phyloP scores from a whole-genome alignment of 2,329 filamentous ascomycete species.

The Venturiaceae sp. region DNA sequence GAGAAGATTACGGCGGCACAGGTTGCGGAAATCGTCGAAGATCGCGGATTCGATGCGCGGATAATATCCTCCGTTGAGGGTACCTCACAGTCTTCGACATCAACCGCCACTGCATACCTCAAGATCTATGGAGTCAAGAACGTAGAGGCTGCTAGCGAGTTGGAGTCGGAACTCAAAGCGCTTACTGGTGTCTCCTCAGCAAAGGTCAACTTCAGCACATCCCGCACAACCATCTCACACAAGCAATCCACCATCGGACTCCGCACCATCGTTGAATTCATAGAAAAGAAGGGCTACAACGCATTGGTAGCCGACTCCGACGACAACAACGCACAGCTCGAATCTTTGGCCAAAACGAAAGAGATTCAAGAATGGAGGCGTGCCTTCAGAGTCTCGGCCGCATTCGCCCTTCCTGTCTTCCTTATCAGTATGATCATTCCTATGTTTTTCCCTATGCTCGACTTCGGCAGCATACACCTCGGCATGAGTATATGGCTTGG shows the following conservation, averaged over 20 bases:
- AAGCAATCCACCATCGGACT: constrained; percentile 65
- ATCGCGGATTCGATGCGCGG: constrained; percentile 77
- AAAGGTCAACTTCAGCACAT: constrained; percentile 62
- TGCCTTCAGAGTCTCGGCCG: constrained; percentile 67
- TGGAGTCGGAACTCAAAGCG: constrained; percentile 59
- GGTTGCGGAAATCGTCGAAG: constrained; percentile 77
- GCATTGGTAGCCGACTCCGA: constrained; percentile 83
- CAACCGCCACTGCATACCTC: constrained; percentile 58
- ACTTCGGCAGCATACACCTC: constrained; percentile 64
- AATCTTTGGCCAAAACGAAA: constrained; percentile 90
- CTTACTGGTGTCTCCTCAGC: constrained; percentile 66
- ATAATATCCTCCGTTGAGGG: constrained; percentile 68
- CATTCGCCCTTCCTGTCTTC: constrained; percentile 85
- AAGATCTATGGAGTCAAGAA: constrained; percentile 76
- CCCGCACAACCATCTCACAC: constrained; percentile 65
- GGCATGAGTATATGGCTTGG: constrained; percentile 75
- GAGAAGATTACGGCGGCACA: constrained; percentile 59
- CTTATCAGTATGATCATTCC: constrained; percentile 88
- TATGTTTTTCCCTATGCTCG: constrained; percentile 66
- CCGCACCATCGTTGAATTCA: constrained; percentile 67
- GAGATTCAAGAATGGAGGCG: constrained; percentile 90
- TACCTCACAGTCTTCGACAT: constrained; percentile 41
- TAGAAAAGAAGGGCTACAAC: constrained; percentile 79
- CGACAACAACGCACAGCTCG: constrained; percentile 92
- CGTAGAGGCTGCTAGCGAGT: constrained; percentile 56